Evolutionary conservation across 2,329 filamentous ascomycete species (phyloP), one percentile per base, ranked within the genome.

Genomic region (Alternaria rosae): DNA sequence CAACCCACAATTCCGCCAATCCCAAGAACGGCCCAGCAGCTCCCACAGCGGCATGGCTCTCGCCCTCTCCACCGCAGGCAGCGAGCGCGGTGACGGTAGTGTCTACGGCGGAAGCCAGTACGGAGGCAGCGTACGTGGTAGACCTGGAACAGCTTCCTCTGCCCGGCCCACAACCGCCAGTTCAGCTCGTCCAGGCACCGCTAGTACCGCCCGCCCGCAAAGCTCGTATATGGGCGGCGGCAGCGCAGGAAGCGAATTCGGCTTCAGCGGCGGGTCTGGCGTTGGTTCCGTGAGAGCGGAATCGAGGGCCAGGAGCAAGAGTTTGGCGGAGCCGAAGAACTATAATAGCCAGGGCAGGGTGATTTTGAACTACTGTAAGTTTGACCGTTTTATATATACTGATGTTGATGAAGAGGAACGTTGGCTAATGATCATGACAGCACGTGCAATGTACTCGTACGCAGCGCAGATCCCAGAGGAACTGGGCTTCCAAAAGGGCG

Each of bases 401-500:
- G 11, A 51, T 6, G 23, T 25, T 5, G 13, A 15, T 8, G 17
- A 38, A 47, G 42, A 45, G 1, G 11, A 15, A 11, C 42, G 11
- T 50, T 6, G 15, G 11, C 54, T 61, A 47, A 61, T 17, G 11
- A 43, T 12, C 1, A 13, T 21, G 11, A 59, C 71, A 98, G 95
- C 95, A 57, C 92, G 94, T 43, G 94, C 95, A 25, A 86, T 97
- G 83, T 99, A 98, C 80, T 89, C 92, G 83, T 99, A 99, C 79
- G 89, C 91, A 75, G 93, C 95, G 3, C 94, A 93, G 21, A 99
- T 99, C 61, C 93, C 94, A 0, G 95, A 98, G 77, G 96, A 99
- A 80, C 83, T 99, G 20, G 91, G 91, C 13, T 99, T 99, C 79
- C 85, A 86, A 48, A 99, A 99, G 82, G 94, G 94, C 50, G 96